Conservation (phyloP, 345 rosid genomes). For the Sapria himalayana region DNA sequence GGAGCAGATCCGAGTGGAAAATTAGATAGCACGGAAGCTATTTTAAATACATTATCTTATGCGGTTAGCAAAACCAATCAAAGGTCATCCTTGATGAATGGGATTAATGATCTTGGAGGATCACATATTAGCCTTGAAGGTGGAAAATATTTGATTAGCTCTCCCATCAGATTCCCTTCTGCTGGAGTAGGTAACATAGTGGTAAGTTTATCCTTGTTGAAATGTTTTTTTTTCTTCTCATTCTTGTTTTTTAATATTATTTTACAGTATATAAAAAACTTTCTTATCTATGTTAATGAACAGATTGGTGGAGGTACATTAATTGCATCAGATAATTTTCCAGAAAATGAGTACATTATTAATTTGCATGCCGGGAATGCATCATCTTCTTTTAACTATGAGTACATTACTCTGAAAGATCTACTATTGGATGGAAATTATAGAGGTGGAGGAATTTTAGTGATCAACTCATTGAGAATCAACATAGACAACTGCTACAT, state of each 20-base stretch:
- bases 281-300: background rate
- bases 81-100: constrained; percentile 33
- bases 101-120: constrained; percentile 63
- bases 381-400: constrained; percentile 31
- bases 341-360: constrained; percentile 43
- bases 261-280: background rate
- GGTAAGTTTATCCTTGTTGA: constrained; percentile 18
- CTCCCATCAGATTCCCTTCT: constrained; percentile 42
- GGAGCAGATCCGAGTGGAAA: constrained; percentile 84
- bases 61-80: constrained; percentile 26
- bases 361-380: too few relatives aligned
- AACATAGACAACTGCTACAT: constrained; percentile 79
- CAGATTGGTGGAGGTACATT: constrained; percentile 77
- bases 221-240: background rate
- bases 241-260: background rate
- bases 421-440: constrained; percentile 55
- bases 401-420: constrained; percentile 53
- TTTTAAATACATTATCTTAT: constrained; percentile 34
- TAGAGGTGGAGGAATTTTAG: constrained; percentile 70
- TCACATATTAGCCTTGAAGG: constrained; percentile 56
- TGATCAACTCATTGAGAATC: constrained; percentile 53
- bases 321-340: constrained; percentile 58
- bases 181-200: constrained; percentile 52
- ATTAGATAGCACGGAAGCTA: constrained; percentile 51
- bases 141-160: constrained; percentile 48